These are phyloP conservation scores for Podila horticola DNA, from an alignment of 192 early-diverging fungal species.

Conservation along the genomic window DNA sequence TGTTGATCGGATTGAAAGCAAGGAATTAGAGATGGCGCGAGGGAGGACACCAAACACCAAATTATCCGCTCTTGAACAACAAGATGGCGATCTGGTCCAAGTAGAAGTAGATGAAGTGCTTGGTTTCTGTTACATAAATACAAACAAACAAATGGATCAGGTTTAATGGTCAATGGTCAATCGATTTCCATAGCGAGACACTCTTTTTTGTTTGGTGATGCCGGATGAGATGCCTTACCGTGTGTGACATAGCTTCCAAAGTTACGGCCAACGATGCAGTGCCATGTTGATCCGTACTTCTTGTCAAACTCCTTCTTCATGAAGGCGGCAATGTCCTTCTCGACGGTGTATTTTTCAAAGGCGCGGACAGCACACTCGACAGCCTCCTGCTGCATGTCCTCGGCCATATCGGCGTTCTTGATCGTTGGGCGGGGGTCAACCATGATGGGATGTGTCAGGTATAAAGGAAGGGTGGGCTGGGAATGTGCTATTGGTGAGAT, in stretches of 20 bases:
- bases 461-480: background rate
- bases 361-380: slow-evolving; percentile 88
- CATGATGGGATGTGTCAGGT: slow-evolving; percentile 54
- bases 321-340: slow-evolving; percentile 97
- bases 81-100: slow-evolving; percentile 93
- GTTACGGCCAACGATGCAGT: slow-evolving; percentile 98
- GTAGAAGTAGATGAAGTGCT: slow-evolving; percentile 99
- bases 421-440: slow-evolving; percentile 88
- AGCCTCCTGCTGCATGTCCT: slow-evolving; percentile 96
- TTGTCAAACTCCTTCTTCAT: slow-evolving; percentile 99
- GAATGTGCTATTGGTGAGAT: background rate
- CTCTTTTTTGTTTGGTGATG: background rate
- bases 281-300: slow-evolving; percentile 98
- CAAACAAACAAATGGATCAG: background rate
- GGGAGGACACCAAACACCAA: background rate
- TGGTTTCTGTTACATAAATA: slow-evolving; percentile 62
- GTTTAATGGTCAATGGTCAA: background rate
- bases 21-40: background rate
- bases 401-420: slow-evolving; percentile 98
- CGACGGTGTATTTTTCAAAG: slow-evolving; percentile 92
- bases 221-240: slow-evolving; percentile 58
- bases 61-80: slow-evolving; percentile 90
- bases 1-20: background rate
- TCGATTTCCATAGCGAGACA: background rate
- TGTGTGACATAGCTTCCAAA: slow-evolving; percentile 99